Evolutionary conservation across 345 rosid genomes (phyloP), one percentile per base, ranked within the genome.

Genomic region (Erodium maritimum): DNA sequence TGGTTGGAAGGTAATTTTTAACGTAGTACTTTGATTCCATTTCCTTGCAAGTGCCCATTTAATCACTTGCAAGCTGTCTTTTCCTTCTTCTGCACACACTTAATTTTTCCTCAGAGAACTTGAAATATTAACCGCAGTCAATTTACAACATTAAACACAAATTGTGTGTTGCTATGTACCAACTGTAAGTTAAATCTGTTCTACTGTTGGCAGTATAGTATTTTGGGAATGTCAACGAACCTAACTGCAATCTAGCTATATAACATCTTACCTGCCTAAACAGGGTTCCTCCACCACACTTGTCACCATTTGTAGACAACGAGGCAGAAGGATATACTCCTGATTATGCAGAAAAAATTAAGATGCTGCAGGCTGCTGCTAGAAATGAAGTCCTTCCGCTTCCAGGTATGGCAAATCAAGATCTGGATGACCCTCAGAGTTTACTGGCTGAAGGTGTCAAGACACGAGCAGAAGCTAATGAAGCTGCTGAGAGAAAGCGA

Each of bases 321-420:
- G 95, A 87, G 71, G 86, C 77, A 51, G 99, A 86, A 71, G 96
- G 96, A 34, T 93, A 89, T 61, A 73, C 78, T 54, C 99, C 99
- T 58, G 96, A 93, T 22, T 89, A 87, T 70, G 96, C 94, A 14
- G 91, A 83, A 74, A 80, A 86, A 52, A 83, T 89, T 53, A 80
- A 75, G 65, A 75, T 77, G 62, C 67, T 86, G 69, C 84, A 85
- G 76, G 80, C 91, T 73, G 96, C 96, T 65, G 83, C 91, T 45
- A 80, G 69, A 72, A 83, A 67, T 45, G 90, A 86, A 62, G 76
- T 93, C 63, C 89, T 89, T 65, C 99, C 96, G 14, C 63, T 93
- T 77, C 82, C 96, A 52, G 94, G 99, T 60, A 72, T 68, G 9
- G 89, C 84, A 24, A 74, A 74, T 56, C 91, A 85, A 56, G 96